Evolutionary conservation across 345 rosid species (phyloP).

Genomic region (Aurinia saxatilis): DNA sequence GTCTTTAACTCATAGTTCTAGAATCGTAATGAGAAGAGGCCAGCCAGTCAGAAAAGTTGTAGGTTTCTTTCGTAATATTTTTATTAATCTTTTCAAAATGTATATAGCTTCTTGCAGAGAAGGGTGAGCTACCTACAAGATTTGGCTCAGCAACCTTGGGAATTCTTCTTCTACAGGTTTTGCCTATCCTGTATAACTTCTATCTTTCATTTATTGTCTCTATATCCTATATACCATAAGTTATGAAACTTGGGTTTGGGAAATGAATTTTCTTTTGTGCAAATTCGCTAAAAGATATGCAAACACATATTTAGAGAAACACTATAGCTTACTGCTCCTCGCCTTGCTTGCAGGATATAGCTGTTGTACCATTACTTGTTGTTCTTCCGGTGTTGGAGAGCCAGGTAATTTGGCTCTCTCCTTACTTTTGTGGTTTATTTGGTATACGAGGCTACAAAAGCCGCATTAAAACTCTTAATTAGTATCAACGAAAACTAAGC

Average conservation of each 20-base stretch:
- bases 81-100: conserved; percentile 9
- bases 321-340: background rate
- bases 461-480: background rate
- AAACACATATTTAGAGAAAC: too few species aligned
- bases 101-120: conserved; percentile 93
- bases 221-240: background rate
- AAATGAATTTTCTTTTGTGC: background rate
- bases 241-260: background rate
- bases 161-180: conserved; percentile 93
- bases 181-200: conserved; percentile 17
- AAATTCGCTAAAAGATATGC: background rate
- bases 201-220: background rate
- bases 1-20: background rate
- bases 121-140: conserved; percentile 96
- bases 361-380: conserved; percentile 89
- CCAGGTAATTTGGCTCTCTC: conserved; percentile 48
- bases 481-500: background rate
- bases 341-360: conserved; percentile 72
- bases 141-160: conserved; percentile 98
- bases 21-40: background rate
- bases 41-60: background rate
- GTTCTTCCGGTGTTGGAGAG: conserved; percentile 87
- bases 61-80: background rate
- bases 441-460: background rate
- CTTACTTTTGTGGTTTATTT: background rate